Base-by-base conservation (phyloP, 2,329 filamentous ascomycete species). In the Ceratocystis destructans region DNA sequence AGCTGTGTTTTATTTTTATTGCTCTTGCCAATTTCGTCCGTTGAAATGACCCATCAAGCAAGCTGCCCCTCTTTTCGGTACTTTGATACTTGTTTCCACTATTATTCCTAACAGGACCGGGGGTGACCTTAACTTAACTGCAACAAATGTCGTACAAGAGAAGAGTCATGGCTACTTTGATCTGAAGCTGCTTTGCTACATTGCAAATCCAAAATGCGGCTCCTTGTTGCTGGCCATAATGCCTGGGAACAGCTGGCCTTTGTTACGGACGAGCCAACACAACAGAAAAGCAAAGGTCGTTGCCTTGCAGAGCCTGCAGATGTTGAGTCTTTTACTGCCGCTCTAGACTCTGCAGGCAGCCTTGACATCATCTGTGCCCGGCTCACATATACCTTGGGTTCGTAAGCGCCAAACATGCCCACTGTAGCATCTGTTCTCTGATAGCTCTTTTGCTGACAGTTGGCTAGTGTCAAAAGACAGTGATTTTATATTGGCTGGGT, bases 181-280 rank as follows among this genome's bases (percentile, higher is more conserved):
- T 25, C 25, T 20, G 25, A n/a, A 22, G 46, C 46, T n/a, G 22
- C 20, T 50, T 57, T 2, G 8, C 31, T 12, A 10, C 17, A 10
- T 33, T 59, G 5, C 1, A 15, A n/a, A 7, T 33, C 15, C 10
- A 57, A 33, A 5, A 63, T 50, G 45, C 44, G 46, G 64, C 72
- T 86, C 4, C 82, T 80, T 71, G 81, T 79, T 53, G 70, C 79
- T 2, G 83, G 83, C 50, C 80, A 83, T 73, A 86, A 86, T 71
- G 81, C 82, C 65, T 86, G 81, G 81, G 73, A 74, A 66, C 83
- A 86, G 70, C 76, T 85, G 17, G 69, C 71, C 1, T 79, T 83
- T 67, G 55, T 55, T 6, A 63, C 50, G 15, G 1, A 50, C 12
- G 68, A 67, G 5, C n/a, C 15, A 22, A 22, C 15, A 8, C 45